Conservation (phyloP, 1,139 yeast genomes). For the Protomyces inundatus region DNA sequence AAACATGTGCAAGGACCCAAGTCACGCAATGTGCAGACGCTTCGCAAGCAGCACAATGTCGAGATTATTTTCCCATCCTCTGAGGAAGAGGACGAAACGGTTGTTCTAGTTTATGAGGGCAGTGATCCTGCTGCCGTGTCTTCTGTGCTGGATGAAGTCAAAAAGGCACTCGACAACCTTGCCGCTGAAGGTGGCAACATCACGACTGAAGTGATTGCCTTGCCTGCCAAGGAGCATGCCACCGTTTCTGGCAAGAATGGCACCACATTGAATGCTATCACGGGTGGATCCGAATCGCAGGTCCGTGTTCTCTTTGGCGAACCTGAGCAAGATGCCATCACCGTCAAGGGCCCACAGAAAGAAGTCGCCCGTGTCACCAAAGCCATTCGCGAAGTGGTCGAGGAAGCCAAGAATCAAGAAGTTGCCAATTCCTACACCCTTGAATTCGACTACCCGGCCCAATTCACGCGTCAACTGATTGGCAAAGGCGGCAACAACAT, state of each 20-base stretch:
- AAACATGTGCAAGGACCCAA: slow-evolving; percentile 43
- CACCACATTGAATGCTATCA: slow-evolving; percentile 52
- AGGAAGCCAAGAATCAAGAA: slow-evolving; percentile 61
- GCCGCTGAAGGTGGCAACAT: slow-evolving; percentile 57
- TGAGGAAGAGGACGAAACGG: slow-evolving; percentile 39
- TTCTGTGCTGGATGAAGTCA: slow-evolving; percentile 43
- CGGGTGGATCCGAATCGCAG: slow-evolving; percentile 38
- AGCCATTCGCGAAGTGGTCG: slow-evolving; percentile 53
- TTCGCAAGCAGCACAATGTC: slow-evolving; percentile 50
- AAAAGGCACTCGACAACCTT: slow-evolving; percentile 52
- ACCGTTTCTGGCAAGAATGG: slow-evolving; percentile 49
- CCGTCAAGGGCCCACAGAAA: slow-evolving; percentile 56
- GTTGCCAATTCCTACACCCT: slow-evolving; percentile 54
- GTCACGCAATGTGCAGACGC: slow-evolving; percentile 43
- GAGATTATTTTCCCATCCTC: slow-evolving; percentile 54
- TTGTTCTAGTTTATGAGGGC: slow-evolving; percentile 45
- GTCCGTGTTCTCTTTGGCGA: slow-evolving; percentile 36
- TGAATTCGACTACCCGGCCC: slow-evolving; percentile 58
- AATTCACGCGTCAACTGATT: slow-evolving; percentile 69
- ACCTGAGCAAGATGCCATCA: slow-evolving; percentile 49
- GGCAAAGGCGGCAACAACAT: slow-evolving; percentile 83
- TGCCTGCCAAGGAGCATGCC: slow-evolving; percentile 56
- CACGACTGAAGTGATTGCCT: slow-evolving; percentile 47
- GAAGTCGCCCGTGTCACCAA: slow-evolving; percentile 53
- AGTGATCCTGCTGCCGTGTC: slow-evolving; percentile 41